Conservation (phyloP, 2,329 filamentous ascomycete species). For the Exophiala lecanii-corni region DNA sequence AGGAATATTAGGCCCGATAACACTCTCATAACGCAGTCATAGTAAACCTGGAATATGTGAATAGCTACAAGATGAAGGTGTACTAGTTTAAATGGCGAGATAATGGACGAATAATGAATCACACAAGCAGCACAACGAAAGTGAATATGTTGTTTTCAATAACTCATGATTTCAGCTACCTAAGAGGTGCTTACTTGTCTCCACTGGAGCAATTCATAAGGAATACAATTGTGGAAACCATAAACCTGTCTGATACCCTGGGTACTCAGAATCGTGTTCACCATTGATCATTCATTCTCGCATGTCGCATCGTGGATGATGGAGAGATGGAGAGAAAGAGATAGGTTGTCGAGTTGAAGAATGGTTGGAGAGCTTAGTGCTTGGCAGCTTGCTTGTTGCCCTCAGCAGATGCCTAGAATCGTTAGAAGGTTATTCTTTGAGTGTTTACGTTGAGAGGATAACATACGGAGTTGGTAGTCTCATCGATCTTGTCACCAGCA, state of each 20-base stretch:
- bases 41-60: too few species aligned
- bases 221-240: neutral
- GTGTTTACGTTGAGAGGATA: too few species aligned
- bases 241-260: too few species aligned
- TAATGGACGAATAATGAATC: too few species aligned
- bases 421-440: too few species aligned
- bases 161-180: neutral
- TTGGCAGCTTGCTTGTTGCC: slow-evolving; percentile 27
- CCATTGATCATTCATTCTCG: neutral
- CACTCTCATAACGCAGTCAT: too few species aligned
- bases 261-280: neutral
- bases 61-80: too few species aligned
- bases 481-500: slow-evolving; percentile 49
- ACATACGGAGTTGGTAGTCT: slow-evolving; percentile 46
- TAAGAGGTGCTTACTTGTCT: neutral
- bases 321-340: too few species aligned
- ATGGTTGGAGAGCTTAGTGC: slow-evolving; percentile 18
- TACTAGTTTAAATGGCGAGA: too few species aligned
- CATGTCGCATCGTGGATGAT: neutral
- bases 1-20: too few species aligned
- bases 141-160: slow-evolving; percentile 1
- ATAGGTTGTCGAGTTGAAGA: too few species aligned
- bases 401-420: slow-evolving; percentile 23
- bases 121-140: neutral
- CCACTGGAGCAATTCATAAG: neutral